These are phyloP conservation scores for carrot (Daucus carota) DNA, from an alignment of 129 eudicot genomes.

Conservation along the genomic window DH1_v3.0 NC_030387.2:7771001-7771500, in stretches of 20 bases:
- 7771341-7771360: background rate
- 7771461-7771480: background rate
- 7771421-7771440: background rate
- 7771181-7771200: conserved; percentile 7
- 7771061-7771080: conserved; percentile 44
- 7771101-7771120: conserved; percentile 16
- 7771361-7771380: background rate
- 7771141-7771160: conserved; percentile 41
- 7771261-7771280: conserved; percentile 2
- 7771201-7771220: conserved; percentile 26
- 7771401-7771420: conserved; percentile 4
- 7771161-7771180: conserved; percentile 28
- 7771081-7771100: conserved; percentile 49
- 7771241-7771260: conserved; percentile 15
- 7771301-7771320: background rate
- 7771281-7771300: conserved; percentile 16
- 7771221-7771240: conserved; percentile 39
- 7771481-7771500: conserved; percentile 11
- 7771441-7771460: background rate
- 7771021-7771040: background rate
- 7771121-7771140: conserved; percentile 7
- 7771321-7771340: background rate
- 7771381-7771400: conserved; percentile 12
- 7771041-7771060: conserved; percentile 1
- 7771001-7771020: background rate